These are phyloP conservation scores for Moniliophthora roreri DNA, from an alignment of 1,284 basidiomycete genomes.

Conservation along the genomic window DNA sequence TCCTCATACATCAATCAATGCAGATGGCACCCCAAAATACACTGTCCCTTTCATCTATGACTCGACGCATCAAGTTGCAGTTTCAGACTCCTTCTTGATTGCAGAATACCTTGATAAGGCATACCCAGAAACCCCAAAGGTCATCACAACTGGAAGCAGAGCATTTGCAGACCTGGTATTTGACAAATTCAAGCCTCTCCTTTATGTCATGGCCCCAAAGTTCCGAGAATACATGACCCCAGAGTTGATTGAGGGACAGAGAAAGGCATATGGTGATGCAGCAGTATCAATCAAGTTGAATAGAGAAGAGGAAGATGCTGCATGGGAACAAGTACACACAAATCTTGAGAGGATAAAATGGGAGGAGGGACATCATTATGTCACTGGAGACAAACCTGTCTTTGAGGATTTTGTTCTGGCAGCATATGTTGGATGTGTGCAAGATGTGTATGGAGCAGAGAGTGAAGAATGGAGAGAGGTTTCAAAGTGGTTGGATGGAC, in stretches of 20 bases:
- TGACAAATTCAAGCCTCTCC: not conserved
- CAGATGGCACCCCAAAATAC: not conserved
- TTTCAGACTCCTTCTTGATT: not conserved
- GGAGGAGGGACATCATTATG: not conserved
- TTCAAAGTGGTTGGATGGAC: not conserved
- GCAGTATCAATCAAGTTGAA: no score
- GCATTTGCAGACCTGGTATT: not conserved
- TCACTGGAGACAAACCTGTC: not conserved
- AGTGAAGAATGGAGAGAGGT: not conserved
- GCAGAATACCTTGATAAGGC: not conserved
- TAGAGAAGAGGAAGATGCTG: not conserved
- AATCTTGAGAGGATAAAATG: not conserved
- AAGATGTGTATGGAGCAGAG: not conserved
- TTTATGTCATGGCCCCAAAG: not conserved
- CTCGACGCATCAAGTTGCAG: not conserved
- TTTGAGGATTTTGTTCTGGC: not conserved
- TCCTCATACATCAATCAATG: no score
- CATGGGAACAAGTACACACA: not conserved
- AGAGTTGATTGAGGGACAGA: not conserved
- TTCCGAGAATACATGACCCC: not conserved
- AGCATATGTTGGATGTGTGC: not conserved
- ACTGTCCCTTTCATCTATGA: not conserved
- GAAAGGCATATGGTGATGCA: not conserved
- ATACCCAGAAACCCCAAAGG: not conserved
- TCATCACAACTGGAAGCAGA: not conserved